Conservation (phyloP, 1,139 yeast genomes). For the Suhomyces bokatorum region DNA sequence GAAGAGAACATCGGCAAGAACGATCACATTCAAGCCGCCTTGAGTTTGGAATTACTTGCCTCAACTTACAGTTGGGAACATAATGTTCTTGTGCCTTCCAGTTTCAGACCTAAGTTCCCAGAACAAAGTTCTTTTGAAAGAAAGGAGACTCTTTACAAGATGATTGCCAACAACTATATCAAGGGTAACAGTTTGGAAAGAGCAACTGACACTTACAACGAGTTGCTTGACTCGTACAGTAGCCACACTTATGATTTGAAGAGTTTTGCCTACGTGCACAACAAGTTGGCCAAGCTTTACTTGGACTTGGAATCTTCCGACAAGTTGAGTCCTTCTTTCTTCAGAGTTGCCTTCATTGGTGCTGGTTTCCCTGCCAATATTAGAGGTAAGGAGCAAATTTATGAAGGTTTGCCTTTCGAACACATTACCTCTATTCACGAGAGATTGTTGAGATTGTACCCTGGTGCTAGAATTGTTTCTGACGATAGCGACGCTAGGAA, state of each 20-base stretch:
- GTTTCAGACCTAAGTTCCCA: constrained; percentile 71
- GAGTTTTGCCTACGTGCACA: constrained; percentile 74
- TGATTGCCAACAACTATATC: constrained; percentile 70
- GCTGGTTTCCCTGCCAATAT: constrained; percentile 79
- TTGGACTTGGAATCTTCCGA: constrained; percentile 69
- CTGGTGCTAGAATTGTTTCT: constrained; percentile 76
- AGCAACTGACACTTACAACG: constrained; percentile 56
- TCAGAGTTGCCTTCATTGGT: constrained; percentile 80
- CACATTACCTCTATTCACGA: constrained; percentile 83
- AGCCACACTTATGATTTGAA: constrained; percentile 72
- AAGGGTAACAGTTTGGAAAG: constrained; percentile 53
- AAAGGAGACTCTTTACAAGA: constrained; percentile 69
- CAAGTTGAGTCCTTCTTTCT: constrained; percentile 74
- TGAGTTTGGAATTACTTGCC: constrained; percentile 76
- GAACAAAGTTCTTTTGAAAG: constrained; percentile 79
- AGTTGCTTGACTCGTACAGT: constrained; percentile 73
- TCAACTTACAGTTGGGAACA: constrained; percentile 78
- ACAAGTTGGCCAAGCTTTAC: constrained; percentile 67
- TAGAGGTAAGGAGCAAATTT: constrained; percentile 74
- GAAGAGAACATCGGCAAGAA: constrained; percentile 60
- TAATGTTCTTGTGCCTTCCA: constrained; percentile 54
- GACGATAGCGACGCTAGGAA: constrained; percentile 64
- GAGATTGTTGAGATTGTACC: constrained; percentile 70
- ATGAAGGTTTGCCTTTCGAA: constrained; percentile 86
- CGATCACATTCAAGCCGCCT: constrained; percentile 80